A percentile compares a stretch with the other conserved stretches of the same genome.
Evolutionary conservation across 2,329 filamentous ascomycete genomes (phyloP).

Genomic region (Aspergillus felis): DNA sequence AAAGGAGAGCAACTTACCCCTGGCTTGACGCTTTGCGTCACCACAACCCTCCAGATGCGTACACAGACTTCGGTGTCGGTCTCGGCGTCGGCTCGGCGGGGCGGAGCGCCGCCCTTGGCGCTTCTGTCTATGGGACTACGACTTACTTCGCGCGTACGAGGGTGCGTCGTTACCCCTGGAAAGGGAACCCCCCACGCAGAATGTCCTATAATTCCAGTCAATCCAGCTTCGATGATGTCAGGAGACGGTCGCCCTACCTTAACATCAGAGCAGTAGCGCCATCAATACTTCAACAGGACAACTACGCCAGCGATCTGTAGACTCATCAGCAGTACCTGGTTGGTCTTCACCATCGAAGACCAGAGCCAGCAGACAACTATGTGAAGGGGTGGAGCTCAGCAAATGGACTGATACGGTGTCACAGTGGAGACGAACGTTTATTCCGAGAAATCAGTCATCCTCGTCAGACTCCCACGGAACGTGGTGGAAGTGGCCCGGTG

Average conservation of each 20-base stretch:
- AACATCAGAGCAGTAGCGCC: slow-evolving; percentile 2
- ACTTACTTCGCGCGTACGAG: slow-evolving; percentile 15
- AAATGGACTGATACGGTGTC: slow-evolving; percentile 7
- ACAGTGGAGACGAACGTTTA: background rate
- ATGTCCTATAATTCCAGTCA: slow-evolving; percentile 4
- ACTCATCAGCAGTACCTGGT: slow-evolving; percentile 15
- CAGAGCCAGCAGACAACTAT: slow-evolving; percentile 5
- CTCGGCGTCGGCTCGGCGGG: background rate
- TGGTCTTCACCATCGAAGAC: slow-evolving; percentile 7
- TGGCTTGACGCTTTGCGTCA: slow-evolving; percentile 8
- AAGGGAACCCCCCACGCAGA: slow-evolving; percentile 2
- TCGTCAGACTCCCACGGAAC: background rate
- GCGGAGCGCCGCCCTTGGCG: background rate
- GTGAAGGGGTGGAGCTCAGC: slow-evolving; percentile 1
- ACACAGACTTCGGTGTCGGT: background rate
- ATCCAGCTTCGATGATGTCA: background rate
- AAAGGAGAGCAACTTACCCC: slow-evolving; percentile 5
- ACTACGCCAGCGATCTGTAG: slow-evolving; percentile 12
- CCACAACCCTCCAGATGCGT: background rate
- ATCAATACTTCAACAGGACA: slow-evolving; percentile 17
- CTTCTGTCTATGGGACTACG: slow-evolving; percentile 11
- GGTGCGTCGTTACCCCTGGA: slow-evolving; percentile 13
- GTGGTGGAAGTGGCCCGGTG: background rate
- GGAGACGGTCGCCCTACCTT: slow-evolving; percentile 7
- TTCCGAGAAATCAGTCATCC: background rate